Evolutionary conservation across 179 eudicot genomes (phyloP), one percentile per base, ranked within the genome.

Genomic region (Beta corolliflora): DNA sequence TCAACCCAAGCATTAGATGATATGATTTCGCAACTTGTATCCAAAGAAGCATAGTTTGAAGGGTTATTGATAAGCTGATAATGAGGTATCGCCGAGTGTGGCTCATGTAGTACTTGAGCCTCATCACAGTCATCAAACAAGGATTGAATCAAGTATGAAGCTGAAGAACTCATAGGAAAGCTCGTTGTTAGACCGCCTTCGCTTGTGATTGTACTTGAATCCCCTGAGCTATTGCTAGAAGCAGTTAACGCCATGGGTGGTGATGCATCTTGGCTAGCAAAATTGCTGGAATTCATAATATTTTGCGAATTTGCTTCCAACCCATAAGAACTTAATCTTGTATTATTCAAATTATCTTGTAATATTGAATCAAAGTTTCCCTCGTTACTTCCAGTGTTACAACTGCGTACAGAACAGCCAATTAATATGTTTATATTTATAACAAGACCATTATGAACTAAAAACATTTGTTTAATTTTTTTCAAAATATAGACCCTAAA

Each of bases 61-160:
- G 16, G 16, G 14, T 41, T 36, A 46, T 16, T 29, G 50, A 55
- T 58, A 10, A 31, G 18, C 18, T 72, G 61, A 56, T 68, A 23
- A 44, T 77, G 76, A 61, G 86, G 79, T 7, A 87, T 45, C 9
- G 52, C 9, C 13, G 84, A 59, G 71, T 81, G 81, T 63, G 80
- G 85, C 73, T 83, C 52, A 48, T 48, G 84, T 15, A 58, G 52
- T 44, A 74, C 54, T 73, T 48, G 84, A 58, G 82, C 31, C 45
- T 84, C 65, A 60, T 78, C 87, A 41, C 68, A 63, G 73, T 88
- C 87, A 0, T 87, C 90, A 64, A 92, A 90, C 73, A 94, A 75
- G 68, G 87, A 87, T 82, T 90, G 93, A 7, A 91, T 81, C 82
- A 92, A 84, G 61, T 86, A 82, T 21, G 92, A 85, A 81, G 92